A percentile compares a stretch with the other conserved stretches of the same genome.
These are phyloP conservation scores for Aspergillus sclerotialis DNA, from an alignment of 2,329 filamentous ascomycete genomes.

Conservation along the genomic window DNA sequence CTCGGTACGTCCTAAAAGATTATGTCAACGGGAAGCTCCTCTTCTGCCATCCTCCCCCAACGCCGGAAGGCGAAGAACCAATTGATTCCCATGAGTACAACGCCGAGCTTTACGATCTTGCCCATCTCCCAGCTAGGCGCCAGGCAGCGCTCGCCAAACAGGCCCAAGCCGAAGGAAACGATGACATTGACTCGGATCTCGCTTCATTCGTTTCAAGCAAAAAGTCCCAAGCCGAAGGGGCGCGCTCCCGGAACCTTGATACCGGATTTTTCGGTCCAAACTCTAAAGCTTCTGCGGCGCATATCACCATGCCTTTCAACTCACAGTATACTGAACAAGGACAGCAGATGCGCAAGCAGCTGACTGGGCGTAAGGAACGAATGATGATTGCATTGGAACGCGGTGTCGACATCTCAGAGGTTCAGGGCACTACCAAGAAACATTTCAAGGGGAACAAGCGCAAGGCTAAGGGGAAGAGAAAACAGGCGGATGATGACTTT, in stretches of 20 bases:
- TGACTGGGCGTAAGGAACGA: conserved; percentile 75
- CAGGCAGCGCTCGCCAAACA: conserved; percentile 51
- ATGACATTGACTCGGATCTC: conserved; percentile 23
- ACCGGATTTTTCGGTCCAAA: conserved; percentile 77
- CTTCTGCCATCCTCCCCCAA: conserved; percentile 80
- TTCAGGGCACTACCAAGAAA: conserved; percentile 68
- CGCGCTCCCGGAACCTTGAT: conserved; percentile 72
- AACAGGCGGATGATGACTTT: conserved; percentile 23
- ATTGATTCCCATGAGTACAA: conserved; percentile 77
- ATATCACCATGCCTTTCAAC: conserved; percentile 75
- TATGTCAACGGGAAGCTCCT: conserved; percentile 95
- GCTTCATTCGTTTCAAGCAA: conserved; percentile 6
- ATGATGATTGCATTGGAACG: conserved; percentile 77
- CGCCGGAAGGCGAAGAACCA: conserved; percentile 24
- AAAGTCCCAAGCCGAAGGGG: conserved; percentile 47
- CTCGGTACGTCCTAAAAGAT: conserved; percentile 86
- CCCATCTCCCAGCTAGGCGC: conserved; percentile 75
- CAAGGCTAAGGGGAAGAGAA: conserved; percentile 24
- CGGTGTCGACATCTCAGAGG: conserved; percentile 73
- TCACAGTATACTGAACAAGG: conserved; percentile 85
- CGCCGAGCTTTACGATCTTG: conserved; percentile 74
- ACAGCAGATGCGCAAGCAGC: conserved; percentile 60
- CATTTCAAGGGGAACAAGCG: conserved; percentile 50
- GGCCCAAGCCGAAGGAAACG: conserved; percentile 32
- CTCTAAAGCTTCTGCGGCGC: conserved; percentile 52